These are phyloP conservation scores for Aureobasidium sp. DNA, from an alignment of 2,329 filamentous ascomycete genomes.

Conservation along the genomic window DNA sequence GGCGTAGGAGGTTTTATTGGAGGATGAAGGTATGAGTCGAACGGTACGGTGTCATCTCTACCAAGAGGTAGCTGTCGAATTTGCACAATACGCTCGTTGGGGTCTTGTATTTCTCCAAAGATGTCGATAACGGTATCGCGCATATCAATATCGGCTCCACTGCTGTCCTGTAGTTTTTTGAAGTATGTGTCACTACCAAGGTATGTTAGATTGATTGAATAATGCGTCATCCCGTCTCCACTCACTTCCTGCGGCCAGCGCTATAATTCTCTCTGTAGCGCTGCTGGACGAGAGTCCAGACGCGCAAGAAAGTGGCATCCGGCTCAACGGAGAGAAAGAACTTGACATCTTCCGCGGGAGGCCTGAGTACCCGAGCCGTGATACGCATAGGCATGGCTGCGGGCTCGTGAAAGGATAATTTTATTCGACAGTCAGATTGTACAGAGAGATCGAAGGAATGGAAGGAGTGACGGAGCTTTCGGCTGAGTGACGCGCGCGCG, in stretches of 20 bases:
- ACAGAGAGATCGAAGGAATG: neutral
- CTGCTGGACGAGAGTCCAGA: conserved; percentile 28
- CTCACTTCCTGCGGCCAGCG: conserved; percentile 9
- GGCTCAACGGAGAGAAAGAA: neutral
- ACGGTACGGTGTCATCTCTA: conserved; percentile 29
- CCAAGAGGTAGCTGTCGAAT: conserved; percentile 27
- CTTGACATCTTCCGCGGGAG: neutral
- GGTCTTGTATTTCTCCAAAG: conserved; percentile 28
- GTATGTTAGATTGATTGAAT: conserved; percentile 16
- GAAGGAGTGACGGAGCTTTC: neutral
- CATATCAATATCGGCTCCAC: conserved; percentile 32
- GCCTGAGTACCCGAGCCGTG: neutral
- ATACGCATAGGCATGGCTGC: conserved; percentile 1
- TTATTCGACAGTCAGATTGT: neutral
- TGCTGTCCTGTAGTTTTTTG: conserved; percentile 31
- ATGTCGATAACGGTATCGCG: conserved; percentile 30
- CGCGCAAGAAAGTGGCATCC: conserved; percentile 27
- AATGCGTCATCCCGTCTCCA: neutral
- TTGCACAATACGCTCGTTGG: conserved; percentile 26
- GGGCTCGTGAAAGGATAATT: neutral
- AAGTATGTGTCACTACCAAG: conserved; percentile 28
- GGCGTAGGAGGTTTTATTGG: neutral
- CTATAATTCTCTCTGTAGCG: conserved; percentile 31
- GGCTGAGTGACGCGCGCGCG: conserved; percentile 1
- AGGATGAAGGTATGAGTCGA: conserved; percentile 25